phyloP scores from a whole-genome alignment of 2,329 filamentous ascomycete genomes.

The Pseudocercospora fijiensis region DNA sequence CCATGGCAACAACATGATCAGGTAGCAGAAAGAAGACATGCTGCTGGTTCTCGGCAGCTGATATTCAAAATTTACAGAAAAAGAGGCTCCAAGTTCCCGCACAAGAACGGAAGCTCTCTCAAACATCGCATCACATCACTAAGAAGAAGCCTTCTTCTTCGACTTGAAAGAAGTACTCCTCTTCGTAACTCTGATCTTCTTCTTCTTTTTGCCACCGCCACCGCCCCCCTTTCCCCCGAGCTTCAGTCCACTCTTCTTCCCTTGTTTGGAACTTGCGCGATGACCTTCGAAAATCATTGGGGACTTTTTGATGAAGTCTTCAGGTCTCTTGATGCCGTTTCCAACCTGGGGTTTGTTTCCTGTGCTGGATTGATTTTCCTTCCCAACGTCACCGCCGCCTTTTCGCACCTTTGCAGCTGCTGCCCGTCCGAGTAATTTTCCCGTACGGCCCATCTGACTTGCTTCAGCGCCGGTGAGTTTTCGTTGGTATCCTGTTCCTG shows the following conservation, averaged over 20 bases:
- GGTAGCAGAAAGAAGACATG: background rate
- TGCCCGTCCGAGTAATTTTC: slow-evolving; percentile 70
- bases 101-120: background rate
- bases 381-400: slow-evolving; percentile 10
- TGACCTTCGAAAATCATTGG: slow-evolving; percentile 65
- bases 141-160: slow-evolving; percentile 37
- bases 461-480: slow-evolving; percentile 70
- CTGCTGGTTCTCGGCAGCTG: background rate
- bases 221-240: slow-evolving; percentile 46
- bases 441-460: slow-evolving; percentile 69
- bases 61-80: background rate
- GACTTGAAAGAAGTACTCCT: slow-evolving; percentile 51
- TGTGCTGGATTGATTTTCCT: background rate
- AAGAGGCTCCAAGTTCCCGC: background rate
- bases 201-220: no score
- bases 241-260: slow-evolving; percentile 62
- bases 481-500: slow-evolving; percentile 57
- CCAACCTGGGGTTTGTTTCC: slow-evolving; percentile 8
- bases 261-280: slow-evolving; percentile 66
- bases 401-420: slow-evolving; percentile 52
- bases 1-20: background rate
- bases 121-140: no score
- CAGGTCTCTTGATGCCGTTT: slow-evolving; percentile 56
- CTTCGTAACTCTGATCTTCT: slow-evolving; percentile 45
- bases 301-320: slow-evolving; percentile 59